Conservation (phyloP, 2,329 filamentous ascomycete species). For the Fusarium poae region DNA sequence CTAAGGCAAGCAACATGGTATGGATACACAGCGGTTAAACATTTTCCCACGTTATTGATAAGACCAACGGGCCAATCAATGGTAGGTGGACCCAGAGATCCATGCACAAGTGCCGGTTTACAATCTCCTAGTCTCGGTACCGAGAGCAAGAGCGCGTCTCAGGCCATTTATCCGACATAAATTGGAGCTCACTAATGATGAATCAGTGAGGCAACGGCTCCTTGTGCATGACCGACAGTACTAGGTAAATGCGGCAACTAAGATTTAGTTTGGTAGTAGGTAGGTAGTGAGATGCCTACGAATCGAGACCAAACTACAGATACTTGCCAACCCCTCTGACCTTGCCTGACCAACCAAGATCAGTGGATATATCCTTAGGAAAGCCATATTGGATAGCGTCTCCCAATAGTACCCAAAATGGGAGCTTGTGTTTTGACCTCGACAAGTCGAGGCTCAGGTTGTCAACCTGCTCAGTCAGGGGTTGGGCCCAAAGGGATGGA, state of each 20-base stretch:
- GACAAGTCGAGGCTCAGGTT: neutral
- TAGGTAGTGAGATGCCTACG: neutral
- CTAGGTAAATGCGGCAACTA: neutral
- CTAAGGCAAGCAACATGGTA: neutral
- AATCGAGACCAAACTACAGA: neutral
- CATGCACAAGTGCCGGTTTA: conserved; percentile 4
- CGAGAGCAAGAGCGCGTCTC: neutral
- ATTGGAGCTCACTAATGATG: neutral
- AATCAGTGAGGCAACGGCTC: neutral
- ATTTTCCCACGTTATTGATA: neutral
- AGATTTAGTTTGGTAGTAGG: neutral
- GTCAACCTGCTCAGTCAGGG: neutral
- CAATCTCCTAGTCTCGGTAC: conserved; percentile 1
- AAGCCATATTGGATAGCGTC: neutral
- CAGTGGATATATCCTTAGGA: neutral
- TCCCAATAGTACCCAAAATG: neutral
- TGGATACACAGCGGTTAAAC: neutral
- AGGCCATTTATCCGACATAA: neutral
- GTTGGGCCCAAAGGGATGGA: conserved; percentile 26
- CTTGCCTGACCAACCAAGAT: neutral
- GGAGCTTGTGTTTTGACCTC: neutral
- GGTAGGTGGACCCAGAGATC: neutral
- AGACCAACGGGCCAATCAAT: neutral
- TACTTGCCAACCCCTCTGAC: neutral
- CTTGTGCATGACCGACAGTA: neutral